phyloP scores from a whole-genome alignment of 2,329 filamentous ascomycete genomes.

The Alternaria brassicae region DNA sequence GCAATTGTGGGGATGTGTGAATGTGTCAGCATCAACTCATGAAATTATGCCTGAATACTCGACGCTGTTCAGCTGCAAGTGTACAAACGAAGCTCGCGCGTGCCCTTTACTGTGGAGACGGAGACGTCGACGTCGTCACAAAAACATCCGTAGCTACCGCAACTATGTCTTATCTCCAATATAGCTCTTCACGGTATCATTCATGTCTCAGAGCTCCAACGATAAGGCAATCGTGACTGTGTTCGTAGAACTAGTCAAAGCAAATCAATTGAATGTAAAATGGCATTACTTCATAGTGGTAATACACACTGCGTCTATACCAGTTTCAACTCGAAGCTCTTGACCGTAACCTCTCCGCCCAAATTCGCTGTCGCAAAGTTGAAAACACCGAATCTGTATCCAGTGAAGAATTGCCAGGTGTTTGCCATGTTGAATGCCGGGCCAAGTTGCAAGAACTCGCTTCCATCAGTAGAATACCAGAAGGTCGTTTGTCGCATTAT shows the following conservation, averaged over 20 bases:
- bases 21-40: not conserved
- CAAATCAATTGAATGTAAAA: not conserved
- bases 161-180: not conserved
- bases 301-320: conserved; percentile 1
- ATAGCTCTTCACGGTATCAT: not conserved
- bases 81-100: not conserved
- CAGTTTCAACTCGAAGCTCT: conserved; percentile 24
- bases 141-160: not conserved
- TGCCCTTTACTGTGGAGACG: not conserved
- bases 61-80: not conserved
- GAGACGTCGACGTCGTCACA: not conserved
- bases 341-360: conserved; percentile 41
- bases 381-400: conserved; percentile 50
- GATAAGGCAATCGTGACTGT: not conserved
- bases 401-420: conserved; percentile 50
- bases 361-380: conserved; percentile 48
- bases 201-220: not conserved
- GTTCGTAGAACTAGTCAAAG: not conserved
- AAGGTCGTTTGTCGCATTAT: conserved; percentile 39
- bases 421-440: conserved; percentile 43
- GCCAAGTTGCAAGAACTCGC: conserved; percentile 42
- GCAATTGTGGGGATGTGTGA: not conserved
- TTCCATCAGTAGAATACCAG: conserved; percentile 49
- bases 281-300: not conserved
- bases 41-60: too few relatives aligned